A percentile compares a stretch with the other conserved stretches of the same genome.
Conservation (phyloP, 2,329 filamentous ascomycete genomes). For the Microcyclospora pomicola region DNA sequence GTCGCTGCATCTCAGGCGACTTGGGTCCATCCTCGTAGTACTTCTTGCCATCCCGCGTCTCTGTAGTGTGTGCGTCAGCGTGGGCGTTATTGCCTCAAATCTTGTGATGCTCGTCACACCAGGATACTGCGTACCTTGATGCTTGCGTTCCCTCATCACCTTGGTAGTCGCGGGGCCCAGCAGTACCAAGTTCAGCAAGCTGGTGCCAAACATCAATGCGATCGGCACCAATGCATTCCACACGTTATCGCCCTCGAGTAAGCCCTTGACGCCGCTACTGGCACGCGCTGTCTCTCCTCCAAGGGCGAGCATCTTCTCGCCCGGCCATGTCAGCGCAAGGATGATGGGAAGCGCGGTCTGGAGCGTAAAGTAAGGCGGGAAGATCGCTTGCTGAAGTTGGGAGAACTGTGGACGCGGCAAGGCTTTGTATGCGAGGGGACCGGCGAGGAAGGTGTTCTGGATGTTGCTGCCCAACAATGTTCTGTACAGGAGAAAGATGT, state of each 20-base stretch:
- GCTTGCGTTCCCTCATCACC: conserved; percentile 60
- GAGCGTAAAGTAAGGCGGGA: conserved; percentile 78
- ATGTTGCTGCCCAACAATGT: conserved; percentile 75
- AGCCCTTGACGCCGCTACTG: conserved; percentile 16
- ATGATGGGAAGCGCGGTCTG: conserved; percentile 63
- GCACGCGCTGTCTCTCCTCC: conserved; percentile 12
- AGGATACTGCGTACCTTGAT: conserved; percentile 51
- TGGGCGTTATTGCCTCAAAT: neutral
- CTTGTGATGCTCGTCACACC: neutral
- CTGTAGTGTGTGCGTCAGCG: conserved; percentile 25
- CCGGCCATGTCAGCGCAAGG: conserved; percentile 68
- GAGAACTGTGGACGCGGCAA: conserved; percentile 72
- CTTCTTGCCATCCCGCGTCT: conserved; percentile 79
- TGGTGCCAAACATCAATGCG: conserved; percentile 54
- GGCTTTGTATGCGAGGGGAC: conserved; percentile 61
- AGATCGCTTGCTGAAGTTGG: conserved; percentile 63
- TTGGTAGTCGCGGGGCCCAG: conserved; percentile 63
- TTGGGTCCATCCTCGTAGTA: conserved; percentile 67
- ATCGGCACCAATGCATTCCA: conserved; percentile 56
- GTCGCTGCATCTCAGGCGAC: conserved; percentile 64
- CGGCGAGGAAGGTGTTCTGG: conserved; percentile 69
- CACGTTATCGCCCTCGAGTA: conserved; percentile 47
- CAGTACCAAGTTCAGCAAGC: conserved; percentile 54
- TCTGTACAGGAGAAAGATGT: conserved; percentile 24
- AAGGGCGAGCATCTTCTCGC: conserved; percentile 26